Conservation (phyloP, 2,329 filamentous ascomycete species). For the Thyridium curvatum region DNA sequence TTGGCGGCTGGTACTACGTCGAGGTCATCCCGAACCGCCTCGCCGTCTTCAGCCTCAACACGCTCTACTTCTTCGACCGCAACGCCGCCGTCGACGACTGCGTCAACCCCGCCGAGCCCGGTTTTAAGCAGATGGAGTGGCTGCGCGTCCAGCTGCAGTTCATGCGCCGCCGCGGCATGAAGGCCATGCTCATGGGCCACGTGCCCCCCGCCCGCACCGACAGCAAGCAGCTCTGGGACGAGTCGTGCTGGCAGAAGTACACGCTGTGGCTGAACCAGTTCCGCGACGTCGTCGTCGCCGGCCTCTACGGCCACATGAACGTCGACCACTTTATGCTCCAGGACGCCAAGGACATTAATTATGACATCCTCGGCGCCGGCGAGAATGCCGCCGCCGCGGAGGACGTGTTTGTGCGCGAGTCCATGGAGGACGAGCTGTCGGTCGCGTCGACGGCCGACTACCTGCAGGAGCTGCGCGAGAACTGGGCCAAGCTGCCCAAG, state of each 20-base stretch:
- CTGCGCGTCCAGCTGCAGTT: conserved; percentile 81
- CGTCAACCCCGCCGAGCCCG: conserved; percentile 69
- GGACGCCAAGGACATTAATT: conserved; percentile 70
- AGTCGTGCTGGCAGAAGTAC: conserved; percentile 98
- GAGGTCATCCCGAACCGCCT: conserved; percentile 84
- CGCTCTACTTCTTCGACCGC: conserved; percentile 89
- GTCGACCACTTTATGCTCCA: conserved; percentile 95
- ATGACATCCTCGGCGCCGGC: conserved; percentile 35
- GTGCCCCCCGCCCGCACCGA: conserved; percentile 84
- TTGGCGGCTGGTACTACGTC: conserved; percentile 90
- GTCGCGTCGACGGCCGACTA: conserved; percentile 70
- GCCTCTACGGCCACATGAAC: conserved; percentile 94
- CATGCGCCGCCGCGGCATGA: conserved; percentile 78
- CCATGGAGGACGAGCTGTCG: conserved; percentile 45
- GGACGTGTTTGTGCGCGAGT: too few species aligned
- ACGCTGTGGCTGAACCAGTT: conserved; percentile 85
- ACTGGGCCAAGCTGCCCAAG: conserved; percentile 40
- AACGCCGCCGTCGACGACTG: conserved; percentile 95
- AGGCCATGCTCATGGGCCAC: conserved; percentile 90
- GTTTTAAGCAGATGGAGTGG: conserved; percentile 96
- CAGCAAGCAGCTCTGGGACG: conserved; percentile 86
- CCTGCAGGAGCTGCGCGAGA: conserved; percentile 65
- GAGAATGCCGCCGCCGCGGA: conserved; percentile 9
- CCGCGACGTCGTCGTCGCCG: conserved; percentile 77
- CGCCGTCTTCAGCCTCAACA: conserved; percentile 91